A percentile compares a stretch with the other conserved stretches of the same genome.
Evolutionary conservation across 2,329 filamentous ascomycete genomes (phyloP).

Genomic region (Neoascochyta sp.): DNA sequence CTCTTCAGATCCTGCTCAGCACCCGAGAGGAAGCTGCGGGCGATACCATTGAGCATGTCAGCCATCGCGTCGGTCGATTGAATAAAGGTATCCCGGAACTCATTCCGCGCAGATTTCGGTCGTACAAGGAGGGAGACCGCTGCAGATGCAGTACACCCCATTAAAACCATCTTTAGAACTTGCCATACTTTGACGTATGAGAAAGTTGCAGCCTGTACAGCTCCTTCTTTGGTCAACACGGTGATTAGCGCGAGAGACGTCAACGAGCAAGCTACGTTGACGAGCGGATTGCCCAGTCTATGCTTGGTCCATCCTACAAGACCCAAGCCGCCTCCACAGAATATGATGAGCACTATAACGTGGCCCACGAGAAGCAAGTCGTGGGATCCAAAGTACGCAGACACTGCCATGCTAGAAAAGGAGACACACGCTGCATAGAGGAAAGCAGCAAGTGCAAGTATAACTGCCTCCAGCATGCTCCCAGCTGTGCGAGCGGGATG

Average conservation of each 20-base stretch:
- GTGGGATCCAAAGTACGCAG: slow-evolving; percentile 69
- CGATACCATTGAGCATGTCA: slow-evolving; percentile 77
- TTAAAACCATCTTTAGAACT: slow-evolving; percentile 52
- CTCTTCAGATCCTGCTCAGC: slow-evolving; percentile 73
- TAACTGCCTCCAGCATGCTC: slow-evolving; percentile 81
- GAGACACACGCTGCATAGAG: slow-evolving; percentile 73
- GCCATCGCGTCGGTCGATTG: slow-evolving; percentile 71
- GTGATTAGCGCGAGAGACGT: slow-evolving; percentile 86
- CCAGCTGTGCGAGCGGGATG: slow-evolving; percentile 82
- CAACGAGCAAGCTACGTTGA: slow-evolving; percentile 75
- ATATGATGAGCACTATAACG: slow-evolving; percentile 73
- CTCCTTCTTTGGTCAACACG: slow-evolving; percentile 84
- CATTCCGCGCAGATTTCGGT: slow-evolving; percentile 70
- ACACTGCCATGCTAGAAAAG: slow-evolving; percentile 82
- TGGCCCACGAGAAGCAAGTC: slow-evolving; percentile 70
- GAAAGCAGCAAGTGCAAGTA: slow-evolving; percentile 74
- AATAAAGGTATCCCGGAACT: slow-evolving; percentile 70
- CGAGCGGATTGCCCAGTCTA: slow-evolving; percentile 69
- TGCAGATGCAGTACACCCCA: slow-evolving; percentile 55
- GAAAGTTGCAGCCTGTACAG: slow-evolving; percentile 77
- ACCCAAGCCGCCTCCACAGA: slow-evolving; percentile 80
- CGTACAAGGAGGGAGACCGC: slow-evolving; percentile 64
- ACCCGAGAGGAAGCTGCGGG: slow-evolving; percentile 77
- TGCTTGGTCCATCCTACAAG: slow-evolving; percentile 88
- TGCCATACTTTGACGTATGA: slow-evolving; percentile 79